Percentiles rank a stretch among this genome's conserved stretches.
phyloP scores from a whole-genome alignment of 768 basidiomycete genomes.

The Omphalotus guepiniiformis region DNA sequence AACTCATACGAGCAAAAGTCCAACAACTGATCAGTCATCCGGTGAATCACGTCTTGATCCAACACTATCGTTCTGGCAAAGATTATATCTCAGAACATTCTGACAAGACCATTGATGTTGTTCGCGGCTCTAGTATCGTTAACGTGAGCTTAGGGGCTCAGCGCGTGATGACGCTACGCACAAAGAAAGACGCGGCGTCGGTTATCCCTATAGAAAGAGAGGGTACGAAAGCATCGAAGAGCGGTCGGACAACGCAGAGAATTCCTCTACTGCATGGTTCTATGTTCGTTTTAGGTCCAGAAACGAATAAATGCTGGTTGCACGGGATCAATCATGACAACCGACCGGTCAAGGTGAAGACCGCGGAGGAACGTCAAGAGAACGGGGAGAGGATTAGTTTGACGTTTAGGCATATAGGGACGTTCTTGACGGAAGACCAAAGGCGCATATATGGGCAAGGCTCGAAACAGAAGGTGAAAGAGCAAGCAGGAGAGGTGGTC shows the following conservation, averaged over 20 bases:
- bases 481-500: slow-evolving; percentile 50
- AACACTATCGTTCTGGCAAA: slow-evolving; percentile 71
- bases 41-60: slow-evolving; percentile 82
- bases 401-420: slow-evolving; percentile 77
- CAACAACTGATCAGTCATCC: slow-evolving; percentile 57
- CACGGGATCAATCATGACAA: slow-evolving; percentile 79
- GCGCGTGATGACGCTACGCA: slow-evolving; percentile 69
- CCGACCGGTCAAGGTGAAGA: slow-evolving; percentile 51
- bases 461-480: slow-evolving; percentile 56
- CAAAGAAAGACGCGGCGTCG: slow-evolving; percentile 47
- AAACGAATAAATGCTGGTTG: slow-evolving; percentile 71
- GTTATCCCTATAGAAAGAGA: slow-evolving; percentile 10
- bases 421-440: slow-evolving; percentile 55
- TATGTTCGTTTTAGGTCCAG: slow-evolving; percentile 74
- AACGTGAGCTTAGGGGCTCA: slow-evolving; percentile 81
- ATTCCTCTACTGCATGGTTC: slow-evolving; percentile 78
- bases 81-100: slow-evolving; percentile 87
- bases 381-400: slow-evolving; percentile 71
- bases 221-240: slow-evolving; percentile 1
- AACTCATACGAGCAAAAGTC: slow-evolving; percentile 58
- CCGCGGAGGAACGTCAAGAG: slow-evolving; percentile 46
- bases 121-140: slow-evolving; percentile 67
- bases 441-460: slow-evolving; percentile 69
- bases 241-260: slow-evolving; percentile 40
- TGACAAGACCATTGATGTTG: slow-evolving; percentile 83